phyloP scores from a whole-genome alignment of 2,329 filamentous ascomycete genomes.

The Aspergillus eucalypticola region DNA sequence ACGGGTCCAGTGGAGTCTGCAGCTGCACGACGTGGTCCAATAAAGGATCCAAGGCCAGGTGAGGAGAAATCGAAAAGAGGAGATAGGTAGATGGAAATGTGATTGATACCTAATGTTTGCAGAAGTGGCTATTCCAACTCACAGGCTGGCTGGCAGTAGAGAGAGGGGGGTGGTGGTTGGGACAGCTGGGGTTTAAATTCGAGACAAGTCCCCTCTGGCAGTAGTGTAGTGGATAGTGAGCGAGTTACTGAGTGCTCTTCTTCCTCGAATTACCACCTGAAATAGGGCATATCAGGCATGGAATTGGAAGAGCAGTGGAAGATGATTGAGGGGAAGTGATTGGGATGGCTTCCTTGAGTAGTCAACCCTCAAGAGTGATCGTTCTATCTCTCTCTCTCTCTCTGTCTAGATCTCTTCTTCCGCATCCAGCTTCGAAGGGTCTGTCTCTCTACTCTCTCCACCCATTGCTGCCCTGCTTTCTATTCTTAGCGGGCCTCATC shows the following conservation, averaged over 20 bases:
- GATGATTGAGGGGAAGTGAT: background rate
- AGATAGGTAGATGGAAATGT: background rate
- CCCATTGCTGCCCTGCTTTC: background rate
- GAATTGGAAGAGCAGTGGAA: background rate
- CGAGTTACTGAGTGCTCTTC: no score
- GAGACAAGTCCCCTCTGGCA: background rate
- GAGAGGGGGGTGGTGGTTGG: background rate
- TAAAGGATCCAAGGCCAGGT: constrained; percentile 6
- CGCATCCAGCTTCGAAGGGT: constrained; percentile 6
- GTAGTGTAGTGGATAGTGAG: no score
- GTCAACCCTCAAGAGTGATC: background rate
- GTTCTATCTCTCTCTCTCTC: background rate
- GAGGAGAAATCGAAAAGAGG: constrained; percentile 13
- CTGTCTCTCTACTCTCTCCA: background rate
- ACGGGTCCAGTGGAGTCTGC: background rate
- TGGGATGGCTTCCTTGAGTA: background rate
- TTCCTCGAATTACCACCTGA: no score
- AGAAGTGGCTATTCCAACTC: background rate
- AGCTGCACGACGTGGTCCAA: constrained; percentile 25
- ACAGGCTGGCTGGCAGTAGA: background rate
- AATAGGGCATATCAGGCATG: background rate
- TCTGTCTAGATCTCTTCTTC: background rate
- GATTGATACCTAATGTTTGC: constrained; percentile 3
- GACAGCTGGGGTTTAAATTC: constrained; percentile 8
- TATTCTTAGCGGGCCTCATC: constrained; percentile 10